These are phyloP conservation scores for Sodiomyces alkalinus DNA, from an alignment of 2,329 filamentous ascomycete species.

Conservation along the genomic window DNA sequence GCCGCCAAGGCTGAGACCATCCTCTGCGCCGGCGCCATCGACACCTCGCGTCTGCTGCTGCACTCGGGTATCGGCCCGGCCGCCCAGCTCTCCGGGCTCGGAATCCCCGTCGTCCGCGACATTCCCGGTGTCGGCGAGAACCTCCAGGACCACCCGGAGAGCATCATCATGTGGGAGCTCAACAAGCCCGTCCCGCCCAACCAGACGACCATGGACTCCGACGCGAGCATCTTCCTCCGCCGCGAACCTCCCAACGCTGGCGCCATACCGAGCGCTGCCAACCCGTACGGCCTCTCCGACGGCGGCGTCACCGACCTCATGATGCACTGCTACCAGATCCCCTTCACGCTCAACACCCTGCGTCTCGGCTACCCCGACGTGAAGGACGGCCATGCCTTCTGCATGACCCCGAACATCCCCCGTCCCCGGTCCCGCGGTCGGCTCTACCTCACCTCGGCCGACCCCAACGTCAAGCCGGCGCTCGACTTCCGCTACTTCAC, in stretches of 20 bases:
- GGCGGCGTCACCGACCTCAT: slow-evolving; percentile 72
- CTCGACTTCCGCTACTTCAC: slow-evolving; percentile 86
- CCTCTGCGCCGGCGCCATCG: slow-evolving; percentile 64
- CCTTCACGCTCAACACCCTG: slow-evolving; percentile 74
- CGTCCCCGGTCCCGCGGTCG: slow-evolving; percentile 65
- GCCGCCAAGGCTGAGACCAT: slow-evolving; percentile 48
- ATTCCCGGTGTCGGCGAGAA: slow-evolving; percentile 46
- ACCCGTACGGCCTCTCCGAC: slow-evolving; percentile 38
- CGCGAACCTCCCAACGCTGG: slow-evolving; percentile 57
- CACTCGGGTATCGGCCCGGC: slow-evolving; percentile 42
- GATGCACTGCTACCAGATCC: slow-evolving; percentile 97
- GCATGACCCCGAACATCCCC: slow-evolving; percentile 86
- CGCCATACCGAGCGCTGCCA: slow-evolving; percentile 31
- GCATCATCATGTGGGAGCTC: slow-evolving; percentile 58
- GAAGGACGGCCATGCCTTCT: slow-evolving; percentile 67
- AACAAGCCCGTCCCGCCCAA: slow-evolving; percentile 60
- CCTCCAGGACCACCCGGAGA: slow-evolving; percentile 44
- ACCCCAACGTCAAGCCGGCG: slow-evolving; percentile 64
- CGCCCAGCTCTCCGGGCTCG: slow-evolving; percentile 34
- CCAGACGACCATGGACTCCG: slow-evolving; percentile 83
- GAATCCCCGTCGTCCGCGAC: slow-evolving; percentile 39
- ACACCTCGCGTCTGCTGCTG: slow-evolving; percentile 56
- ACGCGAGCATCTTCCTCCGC: slow-evolving; percentile 77
- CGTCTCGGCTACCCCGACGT: slow-evolving; percentile 55
- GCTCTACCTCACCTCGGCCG: slow-evolving; percentile 60